Conservation (phyloP, 2,329 filamentous ascomycete species). For the Leptographium wingfieldii region DNA sequence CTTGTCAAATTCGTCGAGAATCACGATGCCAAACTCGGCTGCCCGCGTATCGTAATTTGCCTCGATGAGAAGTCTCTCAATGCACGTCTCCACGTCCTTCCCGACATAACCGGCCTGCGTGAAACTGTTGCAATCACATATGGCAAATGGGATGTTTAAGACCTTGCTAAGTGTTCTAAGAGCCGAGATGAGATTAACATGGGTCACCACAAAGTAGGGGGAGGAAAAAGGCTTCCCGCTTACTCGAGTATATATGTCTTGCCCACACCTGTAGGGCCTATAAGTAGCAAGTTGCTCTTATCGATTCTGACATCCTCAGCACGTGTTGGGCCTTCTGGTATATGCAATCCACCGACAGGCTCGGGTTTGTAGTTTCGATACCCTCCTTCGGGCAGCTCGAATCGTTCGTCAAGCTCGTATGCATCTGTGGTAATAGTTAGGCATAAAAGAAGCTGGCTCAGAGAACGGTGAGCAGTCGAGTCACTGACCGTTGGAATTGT, state of each 20-base stretch:
- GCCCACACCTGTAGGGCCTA: slow-evolving; percentile 88
- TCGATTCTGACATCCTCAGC: slow-evolving; percentile 59
- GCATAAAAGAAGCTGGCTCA: slow-evolving; percentile 20
- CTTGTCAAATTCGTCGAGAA: slow-evolving; percentile 95
- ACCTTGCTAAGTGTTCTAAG: slow-evolving; percentile 75
- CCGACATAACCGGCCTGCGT: slow-evolving; percentile 97
- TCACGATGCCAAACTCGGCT: slow-evolving; percentile 85
- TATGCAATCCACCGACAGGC: slow-evolving; percentile 30
- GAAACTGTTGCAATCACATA: slow-evolving; percentile 90
- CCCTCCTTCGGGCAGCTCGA: slow-evolving; percentile 19
- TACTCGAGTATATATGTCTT: slow-evolving; percentile 89
- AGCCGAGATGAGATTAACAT: slow-evolving; percentile 12
- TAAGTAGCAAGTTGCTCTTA: slow-evolving; percentile 85
- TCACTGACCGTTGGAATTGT: slow-evolving; percentile 65
- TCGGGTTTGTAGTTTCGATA: slow-evolving; percentile 12
- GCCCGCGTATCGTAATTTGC: slow-evolving; percentile 78
- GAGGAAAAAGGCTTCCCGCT: not conserved
- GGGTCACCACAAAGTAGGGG: not conserved
- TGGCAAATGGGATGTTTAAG: slow-evolving; percentile 89
- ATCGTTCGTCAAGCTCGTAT: slow-evolving; percentile 44
- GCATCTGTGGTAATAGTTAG: slow-evolving; percentile 10
- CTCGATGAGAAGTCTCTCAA: slow-evolving; percentile 79
- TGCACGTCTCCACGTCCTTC: slow-evolving; percentile 92
- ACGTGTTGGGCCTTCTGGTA: slow-evolving; percentile 31
- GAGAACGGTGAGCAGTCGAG: slow-evolving; percentile 11